Conservation (phyloP, 2,329 filamentous ascomycete genomes). For the Fusarium decemcellulare region DNA sequence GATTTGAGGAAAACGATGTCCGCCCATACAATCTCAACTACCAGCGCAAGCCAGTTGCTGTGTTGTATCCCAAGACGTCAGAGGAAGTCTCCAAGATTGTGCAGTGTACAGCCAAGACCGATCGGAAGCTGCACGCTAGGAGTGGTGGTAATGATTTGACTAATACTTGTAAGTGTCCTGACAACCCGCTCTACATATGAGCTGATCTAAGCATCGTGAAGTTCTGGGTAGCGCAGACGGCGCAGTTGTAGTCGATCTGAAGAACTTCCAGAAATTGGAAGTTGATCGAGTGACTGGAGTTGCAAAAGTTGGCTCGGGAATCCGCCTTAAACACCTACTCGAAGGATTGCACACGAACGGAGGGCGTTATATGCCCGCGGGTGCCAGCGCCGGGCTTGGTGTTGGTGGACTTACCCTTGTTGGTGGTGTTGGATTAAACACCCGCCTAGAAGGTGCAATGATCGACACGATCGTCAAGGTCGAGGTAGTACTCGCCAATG, state of each 20-base stretch:
- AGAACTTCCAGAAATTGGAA: no score
- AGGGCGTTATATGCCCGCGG: neutral
- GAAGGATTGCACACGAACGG: neutral
- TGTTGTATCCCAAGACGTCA: neutral
- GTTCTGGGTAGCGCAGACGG: neutral
- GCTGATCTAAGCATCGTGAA: neutral
- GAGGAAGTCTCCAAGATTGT: neutral
- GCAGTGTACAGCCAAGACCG: neutral
- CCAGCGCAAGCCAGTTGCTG: neutral
- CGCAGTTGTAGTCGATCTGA: no score
- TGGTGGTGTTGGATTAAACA: neutral
- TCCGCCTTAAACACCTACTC: no score
- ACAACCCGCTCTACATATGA: neutral
- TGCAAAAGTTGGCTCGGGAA: no score
- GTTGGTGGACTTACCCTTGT: neutral
- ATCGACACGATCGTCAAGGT: neutral
- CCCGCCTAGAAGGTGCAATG: neutral
- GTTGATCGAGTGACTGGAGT: no score
- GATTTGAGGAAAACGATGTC: no score
- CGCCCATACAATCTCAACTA: neutral
- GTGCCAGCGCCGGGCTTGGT: neutral
- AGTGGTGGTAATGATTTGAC: neutral
- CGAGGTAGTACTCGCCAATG: neutral
- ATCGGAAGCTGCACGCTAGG: neutral
- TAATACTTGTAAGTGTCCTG: neutral